phyloP scores from a whole-genome alignment of 1,284 basidiomycete species.

The Rhodotorula mucilaginosa region DNA sequence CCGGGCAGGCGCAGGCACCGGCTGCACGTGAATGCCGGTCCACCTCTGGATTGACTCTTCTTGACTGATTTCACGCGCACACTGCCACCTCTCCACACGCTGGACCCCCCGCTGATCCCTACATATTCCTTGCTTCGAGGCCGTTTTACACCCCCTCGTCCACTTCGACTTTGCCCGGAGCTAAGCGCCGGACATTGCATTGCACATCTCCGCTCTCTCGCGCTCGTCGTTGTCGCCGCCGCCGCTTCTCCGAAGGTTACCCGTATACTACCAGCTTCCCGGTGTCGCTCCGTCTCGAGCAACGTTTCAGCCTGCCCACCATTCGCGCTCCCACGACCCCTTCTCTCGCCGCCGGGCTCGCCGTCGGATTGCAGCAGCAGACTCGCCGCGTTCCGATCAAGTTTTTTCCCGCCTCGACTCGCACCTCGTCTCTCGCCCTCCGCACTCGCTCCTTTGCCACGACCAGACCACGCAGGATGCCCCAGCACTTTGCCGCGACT shows the following conservation, averaged over 20 bases:
- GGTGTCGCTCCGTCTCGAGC: not conserved
- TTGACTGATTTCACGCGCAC: too few relatives aligned
- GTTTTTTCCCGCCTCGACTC: not conserved
- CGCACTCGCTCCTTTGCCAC: not conserved
- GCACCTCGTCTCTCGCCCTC: not conserved
- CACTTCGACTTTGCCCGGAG: too few relatives aligned
- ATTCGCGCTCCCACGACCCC: not conserved
- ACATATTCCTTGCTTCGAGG: too few relatives aligned
- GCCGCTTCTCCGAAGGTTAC: not conserved
- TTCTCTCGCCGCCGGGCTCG: not conserved
- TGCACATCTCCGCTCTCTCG: not conserved
- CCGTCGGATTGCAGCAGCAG: not conserved
- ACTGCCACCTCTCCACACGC: too few relatives aligned
- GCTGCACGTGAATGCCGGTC: too few relatives aligned
- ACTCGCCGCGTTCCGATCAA: not conserved
- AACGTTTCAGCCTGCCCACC: not conserved
- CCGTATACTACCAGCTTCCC: too few relatives aligned
- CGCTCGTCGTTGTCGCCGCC: too few relatives aligned
- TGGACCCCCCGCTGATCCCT: too few relatives aligned
- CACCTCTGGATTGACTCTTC: too few relatives aligned
- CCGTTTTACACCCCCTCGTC: too few relatives aligned
- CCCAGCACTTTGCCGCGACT: not conserved
- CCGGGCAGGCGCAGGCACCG: too few relatives aligned
- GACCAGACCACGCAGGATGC: conserved; percentile 4
- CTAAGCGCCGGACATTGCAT: too few relatives aligned